phyloP scores from a whole-genome alignment of 148 eudicot species.

The Dysphania ambrosioides region DNA sequence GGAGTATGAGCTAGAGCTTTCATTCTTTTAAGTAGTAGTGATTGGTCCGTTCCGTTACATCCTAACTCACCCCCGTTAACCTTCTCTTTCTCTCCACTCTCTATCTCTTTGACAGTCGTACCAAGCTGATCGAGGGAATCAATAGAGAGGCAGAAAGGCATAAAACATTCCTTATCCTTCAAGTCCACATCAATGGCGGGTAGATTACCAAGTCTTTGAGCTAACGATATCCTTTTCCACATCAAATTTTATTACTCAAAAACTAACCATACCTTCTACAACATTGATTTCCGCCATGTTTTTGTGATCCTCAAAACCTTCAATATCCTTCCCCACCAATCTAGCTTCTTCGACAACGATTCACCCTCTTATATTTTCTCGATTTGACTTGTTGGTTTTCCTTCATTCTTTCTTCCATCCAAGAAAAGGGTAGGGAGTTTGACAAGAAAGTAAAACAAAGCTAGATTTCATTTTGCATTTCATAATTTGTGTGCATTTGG shows the following conservation, averaged over 20 bases:
- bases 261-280: not conserved
- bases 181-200: constrained; percentile 33
- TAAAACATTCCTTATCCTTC: constrained; percentile 24
- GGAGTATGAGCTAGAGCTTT: not conserved
- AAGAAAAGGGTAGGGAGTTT: no score
- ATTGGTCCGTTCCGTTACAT: constrained; percentile 37
- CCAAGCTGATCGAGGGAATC: not conserved
- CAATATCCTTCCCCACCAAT: constrained; percentile 17
- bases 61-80: constrained; percentile 22
- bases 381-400: constrained; percentile 5
- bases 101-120: not conserved
- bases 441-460: no score
- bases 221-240: not conserved
- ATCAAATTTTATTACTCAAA: not conserved
- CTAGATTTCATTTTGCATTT: not conserved
- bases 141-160: no score
- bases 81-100: constrained; percentile 13
- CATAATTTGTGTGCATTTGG: constrained; percentile 5
- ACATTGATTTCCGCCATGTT: constrained; percentile 11
- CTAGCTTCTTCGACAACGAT: constrained; percentile 18
- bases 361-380: not conserved
- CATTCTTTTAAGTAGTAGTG: constrained; percentile 16
- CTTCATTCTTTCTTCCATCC: not conserved
- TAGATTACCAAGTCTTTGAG: constrained; percentile 7
- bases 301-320: constrained; percentile 10